Base-by-base conservation (phyloP, 257 asterid species). In the Nicotiana tabacum region DNA sequence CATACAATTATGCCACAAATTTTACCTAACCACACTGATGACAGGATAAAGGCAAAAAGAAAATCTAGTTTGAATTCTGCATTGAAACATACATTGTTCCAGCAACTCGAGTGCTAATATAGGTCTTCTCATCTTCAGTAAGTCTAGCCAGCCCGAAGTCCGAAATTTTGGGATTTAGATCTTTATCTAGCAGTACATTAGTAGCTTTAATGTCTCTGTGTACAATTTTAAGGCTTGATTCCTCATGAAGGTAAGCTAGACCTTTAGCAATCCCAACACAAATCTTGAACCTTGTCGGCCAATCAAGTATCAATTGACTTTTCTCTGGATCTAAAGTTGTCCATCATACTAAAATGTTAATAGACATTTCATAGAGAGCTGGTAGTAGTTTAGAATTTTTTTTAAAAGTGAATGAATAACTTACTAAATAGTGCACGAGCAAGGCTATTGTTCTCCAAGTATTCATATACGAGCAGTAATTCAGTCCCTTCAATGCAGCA, bases 141-240 rank as follows among this genome's bases (percentile, higher is more conserved):
- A 95, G 97, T 89, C 91, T 90, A 81, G 98, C 98, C 89, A 95
- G 83, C 60, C 98, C 98, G 46, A 95, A 95, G 87, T 95, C 98
- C 0, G 98, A 95, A 83, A 95, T 95, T 84, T 95, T 95, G 7
- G 98, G 95, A 78, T 68, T 91, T 15, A 95, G 89, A 81, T 92
- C 92, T 35, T 86, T 81, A 85, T 93, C 98, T 29, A 95, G 93
- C 62, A 95, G 90, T 83, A 95, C 97, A 81, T 95, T 95, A 4
- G 97, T 91, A 77, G 98, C 96, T 87, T 95, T 95, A 64, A 95
- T 95, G 90, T 95, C 98, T 66, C 98, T 93, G 66, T 95, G 98
- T 68, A 95, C 98, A 87, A 95, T 93, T 86, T 91, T 95, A 76
- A 95, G 84, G 70, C 92, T 90, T 18, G 98, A 92, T 76, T 93